Evolutionary conservation across 345 rosid species (phyloP), one percentile per base, ranked within the genome.

Genomic region (Salix suchowensis): DNA sequence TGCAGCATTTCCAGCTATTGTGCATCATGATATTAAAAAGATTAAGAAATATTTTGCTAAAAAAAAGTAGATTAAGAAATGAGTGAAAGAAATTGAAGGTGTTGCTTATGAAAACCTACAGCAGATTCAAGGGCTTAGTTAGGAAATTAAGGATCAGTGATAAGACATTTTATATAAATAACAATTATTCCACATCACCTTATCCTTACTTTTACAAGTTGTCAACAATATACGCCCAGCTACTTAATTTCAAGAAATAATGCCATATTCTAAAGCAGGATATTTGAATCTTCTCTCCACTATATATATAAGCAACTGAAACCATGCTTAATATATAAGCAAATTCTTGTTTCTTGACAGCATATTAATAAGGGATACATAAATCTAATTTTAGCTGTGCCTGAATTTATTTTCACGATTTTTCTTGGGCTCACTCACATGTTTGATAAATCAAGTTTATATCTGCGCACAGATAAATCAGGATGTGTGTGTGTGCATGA

Each of bases 191-290:
- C 73, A 66, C 65, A 42, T 36, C 78, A 68, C 58, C 78, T 75
- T 80, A 83, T 76, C 84, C 44, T 76, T 52, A 73, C 69, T 67
- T 76, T 70, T 28, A 32, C 75, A 32, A 77, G 60, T 75, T 78
- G 77, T 78, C 85, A 80, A 78, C 62, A 30, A 54, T 32, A 67
- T 66, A 74, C 26, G 28, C 50, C 75, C 44, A 16, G 75, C 71
- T 52, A 37, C 37, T n/a, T 46, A 71, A 77, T 65, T 65, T 75
- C 80, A 71, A 71, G 75, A 71, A 64, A 46, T 62, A 34, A 50
- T 14, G 5, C 30, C 75, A 48, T 23, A 54, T 2, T 46, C 42
- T n/a, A 54, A 21, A 10, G n/a, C 54, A 74, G 12, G n/a, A 67
- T 65, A 36, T 34, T 76, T 68, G 72, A 67, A 40, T 76, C 54